phyloP scores from a whole-genome alignment of 2,329 filamentous ascomycete genomes.

The Venturia effusa region DNA sequence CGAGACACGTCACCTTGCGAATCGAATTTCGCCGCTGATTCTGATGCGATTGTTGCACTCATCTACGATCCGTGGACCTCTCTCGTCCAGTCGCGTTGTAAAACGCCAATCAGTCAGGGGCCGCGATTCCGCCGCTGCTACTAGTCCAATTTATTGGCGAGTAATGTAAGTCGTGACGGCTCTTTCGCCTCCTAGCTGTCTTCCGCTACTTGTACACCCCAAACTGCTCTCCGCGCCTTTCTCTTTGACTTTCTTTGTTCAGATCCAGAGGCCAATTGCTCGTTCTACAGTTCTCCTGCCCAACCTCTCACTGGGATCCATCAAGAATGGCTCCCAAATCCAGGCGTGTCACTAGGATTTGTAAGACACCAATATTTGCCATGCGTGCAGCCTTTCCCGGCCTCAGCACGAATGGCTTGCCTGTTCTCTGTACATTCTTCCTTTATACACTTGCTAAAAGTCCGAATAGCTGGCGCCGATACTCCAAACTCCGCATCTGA shows the following conservation, averaged over 20 bases:
- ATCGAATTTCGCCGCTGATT: not conserved
- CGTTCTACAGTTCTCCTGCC: not conserved
- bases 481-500: not conserved
- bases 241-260: not conserved
- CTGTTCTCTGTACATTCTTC: not conserved
- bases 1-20: not conserved
- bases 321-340: slow-evolving; percentile 2
- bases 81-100: not conserved
- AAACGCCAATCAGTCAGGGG: not conserved
- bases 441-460: not conserved
- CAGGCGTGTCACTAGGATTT: not conserved
- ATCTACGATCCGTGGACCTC: not conserved
- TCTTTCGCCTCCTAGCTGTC: not conserved
- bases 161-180: not conserved
- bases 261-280: not conserved
- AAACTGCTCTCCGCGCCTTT: not conserved
- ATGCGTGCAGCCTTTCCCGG: not conserved
- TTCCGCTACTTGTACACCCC: not conserved
- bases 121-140: not conserved
- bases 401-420: not conserved
- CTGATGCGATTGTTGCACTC: not conserved
- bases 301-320: not conserved
- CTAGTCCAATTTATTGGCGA: not conserved
- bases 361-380: not conserved
- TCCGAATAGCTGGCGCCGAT: not conserved